phyloP scores from a whole-genome alignment of 345 rosid species.

The Bruguiera parviflora region DNA sequence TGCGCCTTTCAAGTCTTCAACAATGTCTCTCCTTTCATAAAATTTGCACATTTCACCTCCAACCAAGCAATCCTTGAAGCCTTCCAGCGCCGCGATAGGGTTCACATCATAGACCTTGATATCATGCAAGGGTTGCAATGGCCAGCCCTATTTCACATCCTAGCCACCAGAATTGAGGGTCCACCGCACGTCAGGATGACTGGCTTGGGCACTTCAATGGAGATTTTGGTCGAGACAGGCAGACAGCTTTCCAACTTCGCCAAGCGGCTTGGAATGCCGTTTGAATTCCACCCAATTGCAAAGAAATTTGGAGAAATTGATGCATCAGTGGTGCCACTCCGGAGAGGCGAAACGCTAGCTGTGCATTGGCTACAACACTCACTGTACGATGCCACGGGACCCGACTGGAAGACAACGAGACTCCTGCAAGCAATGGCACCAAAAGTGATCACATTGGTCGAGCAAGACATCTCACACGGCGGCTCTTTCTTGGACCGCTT shows the following conservation, averaged over 20 bases:
- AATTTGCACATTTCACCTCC: conserved; percentile 68
- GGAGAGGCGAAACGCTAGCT: conserved; percentile 47
- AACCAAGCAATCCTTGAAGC: conserved; percentile 76
- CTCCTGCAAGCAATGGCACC: conserved; percentile 47
- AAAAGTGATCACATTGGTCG: conserved; percentile 49
- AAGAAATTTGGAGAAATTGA: conserved; percentile 57
- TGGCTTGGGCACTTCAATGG: conserved; percentile 54
- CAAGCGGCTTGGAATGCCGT: conserved; percentile 50
- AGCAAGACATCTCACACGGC: conserved; percentile 52
- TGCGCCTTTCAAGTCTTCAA: conserved; percentile 53
- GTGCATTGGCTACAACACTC: conserved; percentile 73
- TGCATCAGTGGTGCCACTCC: conserved; percentile 24
- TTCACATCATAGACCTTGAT: conserved; percentile 65
- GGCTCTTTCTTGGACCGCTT: conserved; percentile 64
- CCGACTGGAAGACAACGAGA: conserved; percentile 55
- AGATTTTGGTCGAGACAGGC: conserved; percentile 51
- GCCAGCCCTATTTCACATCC: conserved; percentile 73
- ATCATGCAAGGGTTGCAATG: conserved; percentile 76
- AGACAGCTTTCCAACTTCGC: conserved; percentile 61
- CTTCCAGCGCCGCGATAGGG: conserved; percentile 43
- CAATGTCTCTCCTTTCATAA: conserved; percentile 58
- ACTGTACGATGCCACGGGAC: conserved; percentile 54
- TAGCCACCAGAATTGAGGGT: conserved; percentile 56
- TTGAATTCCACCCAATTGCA: conserved; percentile 61
- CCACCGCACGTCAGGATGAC: conserved; percentile 60